Evolutionary conservation across 805 yeast genomes (phyloP).

Genomic region (Saccharomycopsis sp.): DNA sequence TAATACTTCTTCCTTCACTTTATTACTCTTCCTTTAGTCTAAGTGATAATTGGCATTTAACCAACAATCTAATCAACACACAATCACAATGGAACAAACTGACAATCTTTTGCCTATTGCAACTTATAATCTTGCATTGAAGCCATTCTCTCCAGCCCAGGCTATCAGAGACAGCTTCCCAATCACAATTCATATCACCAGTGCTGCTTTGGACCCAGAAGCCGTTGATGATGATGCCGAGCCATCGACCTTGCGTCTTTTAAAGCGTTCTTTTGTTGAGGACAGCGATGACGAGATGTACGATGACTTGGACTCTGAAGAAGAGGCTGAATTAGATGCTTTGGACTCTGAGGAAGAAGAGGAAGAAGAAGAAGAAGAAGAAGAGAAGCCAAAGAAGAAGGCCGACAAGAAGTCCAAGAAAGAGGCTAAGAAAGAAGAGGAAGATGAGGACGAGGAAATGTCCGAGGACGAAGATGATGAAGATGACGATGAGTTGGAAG

Average conservation of each 20-base stretch:
- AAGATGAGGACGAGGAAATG: conserved; percentile 46
- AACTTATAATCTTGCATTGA: conserved; percentile 75
- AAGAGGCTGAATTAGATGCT: conserved; percentile 26
- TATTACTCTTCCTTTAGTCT: not conserved
- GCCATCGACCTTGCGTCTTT: conserved; percentile 85
- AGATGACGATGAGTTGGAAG: conserved; percentile 51
- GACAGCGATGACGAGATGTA: conserved; percentile 42
- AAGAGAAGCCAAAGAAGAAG: conserved; percentile 23
- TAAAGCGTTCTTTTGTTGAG: conserved; percentile 53
- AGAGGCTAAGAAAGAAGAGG: conserved; percentile 35
- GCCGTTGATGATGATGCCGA: conserved; percentile 71
- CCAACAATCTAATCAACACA: too few relatives aligned
- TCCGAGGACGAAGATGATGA: conserved; percentile 44
- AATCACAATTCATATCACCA: conserved; percentile 81
- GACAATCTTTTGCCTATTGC: conserved; percentile 69
- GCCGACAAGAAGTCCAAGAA: conserved; percentile 21
- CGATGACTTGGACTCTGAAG: conserved; percentile 36
- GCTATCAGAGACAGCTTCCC: conserved; percentile 85
- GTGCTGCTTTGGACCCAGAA: conserved; percentile 94
- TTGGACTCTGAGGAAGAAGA: conserved; percentile 23
- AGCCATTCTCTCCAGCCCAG: conserved; percentile 82
- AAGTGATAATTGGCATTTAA: too few relatives aligned
- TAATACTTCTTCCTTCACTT: not conserved
- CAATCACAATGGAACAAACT: conserved; percentile 41
- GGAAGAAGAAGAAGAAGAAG: conserved; percentile 30